These are phyloP conservation scores for Solanum microdontum DNA, from an alignment of 257 asterid species.

Conservation along the genomic window DNA sequence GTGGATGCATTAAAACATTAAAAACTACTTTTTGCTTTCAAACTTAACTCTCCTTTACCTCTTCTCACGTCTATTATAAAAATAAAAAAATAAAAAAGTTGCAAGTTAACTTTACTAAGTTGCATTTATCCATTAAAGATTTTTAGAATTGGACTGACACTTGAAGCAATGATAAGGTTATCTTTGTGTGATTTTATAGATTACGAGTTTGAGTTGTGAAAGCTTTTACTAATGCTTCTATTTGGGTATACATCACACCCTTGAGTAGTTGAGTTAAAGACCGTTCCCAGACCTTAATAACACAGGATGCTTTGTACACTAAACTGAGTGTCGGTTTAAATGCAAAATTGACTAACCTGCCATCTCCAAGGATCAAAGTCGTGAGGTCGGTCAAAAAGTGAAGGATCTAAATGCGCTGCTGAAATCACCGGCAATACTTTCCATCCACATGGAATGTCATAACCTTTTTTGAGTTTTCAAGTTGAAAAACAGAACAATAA, in stretches of 20 bases:
- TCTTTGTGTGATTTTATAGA: background rate
- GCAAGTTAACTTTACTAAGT: background rate
- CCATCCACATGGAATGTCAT: slow-evolving; percentile 99
- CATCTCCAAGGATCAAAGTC: slow-evolving; percentile 96
- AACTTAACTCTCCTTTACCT: background rate
- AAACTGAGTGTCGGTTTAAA: background rate
- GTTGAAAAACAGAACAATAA: background rate
- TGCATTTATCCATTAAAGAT: background rate
- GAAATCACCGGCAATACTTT: slow-evolving; percentile 91
- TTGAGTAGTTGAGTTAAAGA: background rate
- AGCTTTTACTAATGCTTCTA: too few relatives aligned
- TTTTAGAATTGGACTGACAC: too few relatives aligned
- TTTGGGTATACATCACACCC: background rate
- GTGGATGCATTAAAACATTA: background rate
- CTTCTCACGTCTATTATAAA: background rate
- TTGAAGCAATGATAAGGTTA: background rate
- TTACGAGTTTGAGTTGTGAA: background rate
- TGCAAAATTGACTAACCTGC: slow-evolving; percentile 40
- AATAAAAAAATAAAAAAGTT: background rate
- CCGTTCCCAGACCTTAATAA: background rate
- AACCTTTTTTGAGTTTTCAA: slow-evolving; percentile 32
- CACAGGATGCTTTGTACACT: background rate
- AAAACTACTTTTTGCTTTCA: background rate
- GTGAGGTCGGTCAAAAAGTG: slow-evolving; percentile 83
- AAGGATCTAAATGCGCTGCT: slow-evolving; percentile 92